phyloP scores from a whole-genome alignment of 768 basidiomycete genomes.

The Plicaturopsis crispa region DNA sequence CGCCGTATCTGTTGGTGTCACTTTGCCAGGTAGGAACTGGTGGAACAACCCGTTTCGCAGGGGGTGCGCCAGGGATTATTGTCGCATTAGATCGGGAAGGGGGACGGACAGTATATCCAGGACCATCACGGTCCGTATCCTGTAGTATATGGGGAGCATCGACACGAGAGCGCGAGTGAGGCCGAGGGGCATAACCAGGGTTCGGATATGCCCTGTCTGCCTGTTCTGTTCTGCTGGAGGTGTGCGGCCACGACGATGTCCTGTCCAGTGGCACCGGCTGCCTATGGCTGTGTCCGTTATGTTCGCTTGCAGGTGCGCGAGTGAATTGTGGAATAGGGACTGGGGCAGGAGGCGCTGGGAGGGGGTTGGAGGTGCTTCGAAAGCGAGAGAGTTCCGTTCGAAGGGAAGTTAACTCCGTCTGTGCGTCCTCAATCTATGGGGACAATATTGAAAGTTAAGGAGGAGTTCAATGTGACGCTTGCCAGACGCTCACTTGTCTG shows the following conservation, averaged over 20 bases:
- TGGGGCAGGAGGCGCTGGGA: constrained; percentile 51
- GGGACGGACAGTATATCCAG: no score
- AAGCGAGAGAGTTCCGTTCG: constrained; percentile 20
- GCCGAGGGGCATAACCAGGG: not conserved
- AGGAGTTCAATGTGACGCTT: constrained; percentile 7
- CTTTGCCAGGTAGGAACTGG: no score
- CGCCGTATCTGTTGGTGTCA: no score
- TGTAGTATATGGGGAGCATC: constrained; percentile 4
- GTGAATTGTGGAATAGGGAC: no score
- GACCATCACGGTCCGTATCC: constrained; percentile 9
- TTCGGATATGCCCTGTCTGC: constrained; percentile 7
- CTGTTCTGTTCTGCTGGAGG: no score
- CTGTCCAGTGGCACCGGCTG: constrained; percentile 25
- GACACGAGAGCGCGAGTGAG: not conserved
- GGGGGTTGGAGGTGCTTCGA: constrained; percentile 35
- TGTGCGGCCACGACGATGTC: no score
- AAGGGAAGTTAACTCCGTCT: constrained; percentile 29
- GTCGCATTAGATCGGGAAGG: no score
- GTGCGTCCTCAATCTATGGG: constrained; percentile 16
- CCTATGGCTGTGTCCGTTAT: no score
- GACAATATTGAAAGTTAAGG: constrained; percentile 5
- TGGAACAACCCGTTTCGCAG: constrained; percentile 23
- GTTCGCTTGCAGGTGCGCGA: no score
- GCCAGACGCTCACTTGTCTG: constrained; percentile 7
- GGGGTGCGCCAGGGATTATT: constrained; percentile 23